Base-by-base conservation (phyloP, 2,329 filamentous ascomycete species). In the Colletotrichum graminicola region DNA sequence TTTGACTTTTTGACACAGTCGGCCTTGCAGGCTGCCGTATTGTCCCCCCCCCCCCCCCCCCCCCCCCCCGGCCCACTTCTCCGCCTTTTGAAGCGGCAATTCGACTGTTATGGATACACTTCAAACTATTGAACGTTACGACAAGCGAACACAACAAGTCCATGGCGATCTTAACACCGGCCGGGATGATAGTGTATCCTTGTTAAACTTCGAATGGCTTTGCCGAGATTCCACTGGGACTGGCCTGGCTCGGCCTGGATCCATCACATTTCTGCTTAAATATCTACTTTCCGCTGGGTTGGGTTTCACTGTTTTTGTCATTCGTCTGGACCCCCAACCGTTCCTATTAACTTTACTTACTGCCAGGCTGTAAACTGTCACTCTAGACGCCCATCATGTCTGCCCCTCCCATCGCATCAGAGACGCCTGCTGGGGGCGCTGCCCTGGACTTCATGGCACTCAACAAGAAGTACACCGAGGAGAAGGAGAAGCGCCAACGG, bases 401-500 rank as follows among this genome's bases (percentile, higher is more conserved):
- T 4, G 57, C 57, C 34, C 18, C 70, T 23, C 41, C 55, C 39
- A 51, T 26, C 49, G 29, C 49, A 7, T 51, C 49, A 18, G 47
- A 45, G 5, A 71, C 59, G 47, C 16, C 56, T 18, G 61, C 34
- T n/a, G 66, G 57, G 18, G 69, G 45, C 41, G 55, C 49, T n/a
- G 54, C 66, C 34, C 26, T 69, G 34, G 73, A 74, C 56, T 63
- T 75, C 60, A 54, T 56, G 59, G 73, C 73, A 39, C 66, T 79
- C 21, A 75, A 75, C 14, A 73, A 78, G 14, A 80, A 78, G 55
- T 83, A 83, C 68, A 71, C 70, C 7, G 75, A 78, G 32, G 82
- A 83, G 67, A 79, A 77, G 4, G 67, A 77, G 41, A 83, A 80
- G 56, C 78, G 81, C 2, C 29, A 78, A 10, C 76, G 79, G 0